Conservation (phyloP, 495 filamentous ascomycete genomes). For the Evernia prunastri region DNA sequence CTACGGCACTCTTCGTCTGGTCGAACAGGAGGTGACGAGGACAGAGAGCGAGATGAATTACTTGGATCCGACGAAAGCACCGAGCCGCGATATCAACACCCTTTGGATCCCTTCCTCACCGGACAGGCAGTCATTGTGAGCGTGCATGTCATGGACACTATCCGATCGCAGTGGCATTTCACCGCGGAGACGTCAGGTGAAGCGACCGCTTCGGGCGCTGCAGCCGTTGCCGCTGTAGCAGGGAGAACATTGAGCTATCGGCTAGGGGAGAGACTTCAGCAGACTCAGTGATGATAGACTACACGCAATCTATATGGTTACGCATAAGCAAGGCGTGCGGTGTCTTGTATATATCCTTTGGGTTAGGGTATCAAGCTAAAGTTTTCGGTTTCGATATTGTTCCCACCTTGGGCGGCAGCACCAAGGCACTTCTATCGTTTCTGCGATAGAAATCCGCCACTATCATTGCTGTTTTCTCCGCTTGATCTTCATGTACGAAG, state of each 20-base stretch:
- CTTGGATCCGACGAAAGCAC: conserved; percentile 37
- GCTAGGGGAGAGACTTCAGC: conserved; percentile 14
- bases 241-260: conserved; percentile 15
- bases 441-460: conserved; percentile 86
- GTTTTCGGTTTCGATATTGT: conserved; percentile 41
- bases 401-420: conserved; percentile 84
- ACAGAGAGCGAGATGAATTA: conserved; percentile 42
- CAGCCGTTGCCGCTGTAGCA: conserved; percentile 9
- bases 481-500: conserved; percentile 81
- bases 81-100: conserved; percentile 32
- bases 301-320: neutral
- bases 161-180: conserved; percentile 54
- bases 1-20: conserved; percentile 23
- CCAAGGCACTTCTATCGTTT: conserved; percentile 77
- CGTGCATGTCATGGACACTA: conserved; percentile 59
- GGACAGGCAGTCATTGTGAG: conserved; percentile 65
- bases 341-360: conserved; percentile 2
- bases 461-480: conserved; percentile 74
- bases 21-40: conserved; percentile 29
- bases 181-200: conserved; percentile 10
- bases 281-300: neutral
- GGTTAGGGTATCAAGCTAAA: conserved; percentile 33
- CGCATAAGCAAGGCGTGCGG: conserved; percentile 7
- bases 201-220: conserved; percentile 5
- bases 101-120: conserved; percentile 55